Evolutionary conservation across 2,329 filamentous ascomycete genomes (phyloP).

Genomic region (Stagonosporopsis chrysanthemi): DNA sequence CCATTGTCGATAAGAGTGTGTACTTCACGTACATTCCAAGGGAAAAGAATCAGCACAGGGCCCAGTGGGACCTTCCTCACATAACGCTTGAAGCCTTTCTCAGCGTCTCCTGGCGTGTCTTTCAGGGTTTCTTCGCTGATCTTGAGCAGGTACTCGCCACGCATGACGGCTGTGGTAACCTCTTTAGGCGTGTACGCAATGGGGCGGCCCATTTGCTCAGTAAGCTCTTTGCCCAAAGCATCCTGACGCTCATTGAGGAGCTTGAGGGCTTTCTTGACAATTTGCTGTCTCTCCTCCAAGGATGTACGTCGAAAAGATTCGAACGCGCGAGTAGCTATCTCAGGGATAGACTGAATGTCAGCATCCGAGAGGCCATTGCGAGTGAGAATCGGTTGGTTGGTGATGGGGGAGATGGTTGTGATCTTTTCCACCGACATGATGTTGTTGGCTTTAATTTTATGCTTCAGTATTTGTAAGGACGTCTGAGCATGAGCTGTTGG

Average conservation of each 20-base stretch:
- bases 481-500: constrained; percentile 5
- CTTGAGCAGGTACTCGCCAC: constrained; percentile 84
- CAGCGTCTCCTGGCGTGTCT: constrained; percentile 81
- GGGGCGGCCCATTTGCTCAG: constrained; percentile 93
- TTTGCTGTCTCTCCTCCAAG: constrained; percentile 76
- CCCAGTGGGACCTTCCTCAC: constrained; percentile 89
- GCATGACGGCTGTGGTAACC: constrained; percentile 82
- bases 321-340: constrained; percentile 77
- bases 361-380: constrained; percentile 75
- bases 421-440: constrained; percentile 65
- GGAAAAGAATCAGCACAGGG: constrained; percentile 87
- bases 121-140: constrained; percentile 80
- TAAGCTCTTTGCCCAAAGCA: constrained; percentile 83
- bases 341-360: constrained; percentile 76
- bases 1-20: constrained; percentile 11
- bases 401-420: constrained; percentile 87
- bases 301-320: constrained; percentile 76
- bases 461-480: constrained; percentile 27
- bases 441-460: constrained; percentile 21
- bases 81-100: constrained; percentile 89
- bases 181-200: constrained; percentile 87
- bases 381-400: constrained; percentile 82
- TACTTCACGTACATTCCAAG: constrained; percentile 82
- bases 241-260: constrained; percentile 75
- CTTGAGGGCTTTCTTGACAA: constrained; percentile 80